Evolutionary conservation across 2,329 filamentous ascomycete genomes (phyloP), one percentile per base, ranked within the genome.

Genomic region (Colletotrichum lentis): DNA sequence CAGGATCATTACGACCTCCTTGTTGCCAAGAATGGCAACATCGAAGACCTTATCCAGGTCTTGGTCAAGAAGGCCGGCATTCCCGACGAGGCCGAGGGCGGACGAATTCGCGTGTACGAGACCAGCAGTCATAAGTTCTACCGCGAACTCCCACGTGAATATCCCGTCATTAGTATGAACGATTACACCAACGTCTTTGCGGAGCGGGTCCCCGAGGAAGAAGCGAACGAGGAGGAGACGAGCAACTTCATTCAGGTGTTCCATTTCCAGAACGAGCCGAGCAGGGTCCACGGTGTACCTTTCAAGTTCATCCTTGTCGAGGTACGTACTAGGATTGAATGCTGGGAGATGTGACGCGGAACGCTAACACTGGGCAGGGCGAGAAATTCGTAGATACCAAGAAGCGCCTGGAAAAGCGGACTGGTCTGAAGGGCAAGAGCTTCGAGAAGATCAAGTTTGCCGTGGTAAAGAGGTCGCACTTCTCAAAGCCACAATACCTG

Each of bases 401-500:
- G 82, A 93, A 97, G 80, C 89, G 96, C n/a, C 83, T 99, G 4
- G 94, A 96, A 73, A 95, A 94, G 79, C 87, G 95, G 67, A 97
- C 93, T 0, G 94, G 94, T 31, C 90, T 99, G 81, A 97, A 97
- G 80, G 96, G 96, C 78, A 99, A 99, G 84, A 93, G 93, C 72
- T 94, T 99, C 73, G 95, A 99, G 79, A 98, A 98, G 84, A 96
- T 99, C 79, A 97, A 96, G 80, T 97, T 99, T 82, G 92, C 94
- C 7, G 80, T 97, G 39, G 86, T 97, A 59, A 84, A 89, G 77
- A 85, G 91, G 77, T 85, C 88, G 59, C 83, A 84, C 49, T 96
- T 92, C 79, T 89, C 91, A 46, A 93, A 91, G 75, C 91, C 94
- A 31, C 86, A 88, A 68, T 96, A 96, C 80, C 83, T 99, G 54